A percentile compares a stretch with the other conserved stretches of the same genome.
Evolutionary conservation across 768 basidiomycete species (phyloP).

Genomic region (Mycena galopus): DNA sequence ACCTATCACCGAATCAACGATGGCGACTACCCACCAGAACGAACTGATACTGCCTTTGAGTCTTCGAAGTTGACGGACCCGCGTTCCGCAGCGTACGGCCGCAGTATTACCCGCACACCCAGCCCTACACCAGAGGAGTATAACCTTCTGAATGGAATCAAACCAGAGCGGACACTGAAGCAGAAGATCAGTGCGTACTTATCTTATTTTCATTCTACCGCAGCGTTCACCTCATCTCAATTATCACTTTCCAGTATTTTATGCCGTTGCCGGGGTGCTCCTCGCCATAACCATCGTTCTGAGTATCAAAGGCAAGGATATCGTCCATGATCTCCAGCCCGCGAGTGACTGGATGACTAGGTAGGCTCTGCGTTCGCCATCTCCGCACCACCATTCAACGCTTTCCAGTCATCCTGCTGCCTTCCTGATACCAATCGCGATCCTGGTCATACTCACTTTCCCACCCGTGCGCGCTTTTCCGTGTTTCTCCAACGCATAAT

Average conservation of each 20-base stretch:
- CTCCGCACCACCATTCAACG: background rate
- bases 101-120: constrained; percentile 45
- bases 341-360: constrained; percentile 60
- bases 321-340: constrained; percentile 64
- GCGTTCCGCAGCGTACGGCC: background rate
- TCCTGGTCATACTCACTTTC: constrained; percentile 62
- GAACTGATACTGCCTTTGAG: background rate
- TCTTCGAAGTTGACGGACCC: constrained; percentile 3
- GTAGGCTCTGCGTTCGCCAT: constrained; percentile 47
- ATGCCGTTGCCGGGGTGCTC: constrained; percentile 46
- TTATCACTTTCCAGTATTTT: constrained; percentile 34
- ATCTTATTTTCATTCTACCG: background rate
- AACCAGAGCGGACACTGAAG: background rate
- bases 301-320: constrained; percentile 58
- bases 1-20: background rate
- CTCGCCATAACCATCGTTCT: constrained; percentile 50
- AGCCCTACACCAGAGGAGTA: constrained; percentile 53
- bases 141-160: constrained; percentile 41
- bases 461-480: constrained; percentile 11
- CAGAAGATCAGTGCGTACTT: constrained; percentile 17
- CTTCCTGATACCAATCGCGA: constrained; percentile 67
- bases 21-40: constrained; percentile 6
- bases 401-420: constrained; percentile 52
- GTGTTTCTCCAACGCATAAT: constrained; percentile 70
- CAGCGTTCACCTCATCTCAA: background rate